These are phyloP conservation scores for Alnus glutinosa DNA, from an alignment of 306 rosid genomes.

Conservation along the genomic window DNA sequence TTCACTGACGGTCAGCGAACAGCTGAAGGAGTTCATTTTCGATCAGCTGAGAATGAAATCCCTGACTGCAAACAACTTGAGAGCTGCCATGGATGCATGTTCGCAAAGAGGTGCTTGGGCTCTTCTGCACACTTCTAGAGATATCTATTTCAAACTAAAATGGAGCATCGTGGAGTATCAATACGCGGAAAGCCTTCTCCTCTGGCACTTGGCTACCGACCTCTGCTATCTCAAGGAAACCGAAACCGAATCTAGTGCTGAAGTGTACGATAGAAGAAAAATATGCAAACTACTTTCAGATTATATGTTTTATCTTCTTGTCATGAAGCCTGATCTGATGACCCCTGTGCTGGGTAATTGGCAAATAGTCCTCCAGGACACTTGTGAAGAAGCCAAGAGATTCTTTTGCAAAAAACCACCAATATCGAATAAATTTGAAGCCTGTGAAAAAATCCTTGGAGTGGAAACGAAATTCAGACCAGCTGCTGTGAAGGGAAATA, in stretches of 20 bases:
- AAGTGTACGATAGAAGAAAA: not conserved
- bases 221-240: not conserved
- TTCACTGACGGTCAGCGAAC: not conserved
- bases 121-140: conserved; percentile 2
- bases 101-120: conserved; percentile 33
- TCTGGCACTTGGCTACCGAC: conserved; percentile 40
- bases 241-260: fast-evolving
- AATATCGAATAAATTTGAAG: not conserved
- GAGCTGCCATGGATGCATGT: conserved; percentile 4
- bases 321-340: conserved; percentile 21
- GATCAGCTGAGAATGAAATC: conserved; percentile 20
- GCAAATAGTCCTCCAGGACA: conserved; percentile 31
- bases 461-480: not conserved
- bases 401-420: not conserved
- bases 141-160: not conserved
- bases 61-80: not conserved
- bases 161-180: conserved; percentile 30
- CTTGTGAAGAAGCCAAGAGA: conserved; percentile 28
- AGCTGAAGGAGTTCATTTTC: conserved; percentile 9
- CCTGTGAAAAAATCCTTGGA: not conserved
- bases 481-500: conserved; percentile 22
- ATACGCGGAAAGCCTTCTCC: conserved; percentile 34
- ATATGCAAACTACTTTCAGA: conserved; percentile 29
- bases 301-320: conserved; percentile 35
- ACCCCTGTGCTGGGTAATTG: conserved; percentile 31